phyloP scores from a whole-genome alignment of 768 basidiomycete species.

The Collybiopsis luxurians region DNA sequence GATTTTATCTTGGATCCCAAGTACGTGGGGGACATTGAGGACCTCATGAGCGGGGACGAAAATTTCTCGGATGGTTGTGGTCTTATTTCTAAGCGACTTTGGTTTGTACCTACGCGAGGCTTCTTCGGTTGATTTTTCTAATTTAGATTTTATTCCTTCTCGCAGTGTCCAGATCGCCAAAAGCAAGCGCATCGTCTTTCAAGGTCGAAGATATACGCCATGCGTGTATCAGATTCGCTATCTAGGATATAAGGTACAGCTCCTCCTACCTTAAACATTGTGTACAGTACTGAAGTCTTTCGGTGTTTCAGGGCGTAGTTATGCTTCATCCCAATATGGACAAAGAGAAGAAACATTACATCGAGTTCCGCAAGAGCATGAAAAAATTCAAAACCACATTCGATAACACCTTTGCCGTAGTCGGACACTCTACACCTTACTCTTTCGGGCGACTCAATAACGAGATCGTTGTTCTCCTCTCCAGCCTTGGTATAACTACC shows the following conservation, averaged over 20 bases:
- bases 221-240: slow-evolving; percentile 68
- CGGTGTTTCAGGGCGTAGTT: slow-evolving; percentile 50
- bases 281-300: too few species aligned
- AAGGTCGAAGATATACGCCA: slow-evolving; percentile 56
- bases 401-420: slow-evolving; percentile 64
- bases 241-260: slow-evolving; percentile 52
- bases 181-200: slow-evolving; percentile 52
- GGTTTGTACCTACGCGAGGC: slow-evolving; percentile 19
- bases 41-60: slow-evolving; percentile 55
- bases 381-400: slow-evolving; percentile 60
- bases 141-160: background rate
- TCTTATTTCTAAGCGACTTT: slow-evolving; percentile 52
- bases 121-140: background rate
- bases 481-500: slow-evolving; percentile 57
- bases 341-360: slow-evolving; percentile 38
- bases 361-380: slow-evolving; percentile 66
- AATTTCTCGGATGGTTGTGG: slow-evolving; percentile 71
- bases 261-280: too few species aligned
- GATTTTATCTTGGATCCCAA: slow-evolving; percentile 53
- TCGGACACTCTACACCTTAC: slow-evolving; percentile 61
- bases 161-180: slow-evolving; percentile 42
- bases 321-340: slow-evolving; percentile 66
- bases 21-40: slow-evolving; percentile 52
- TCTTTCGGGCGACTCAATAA: slow-evolving; percentile 67
- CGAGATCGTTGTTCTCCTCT: slow-evolving; percentile 64